Evolutionary conservation across 1,139 yeast genomes (phyloP).

Genomic region (Protomyces inundatus): DNA sequence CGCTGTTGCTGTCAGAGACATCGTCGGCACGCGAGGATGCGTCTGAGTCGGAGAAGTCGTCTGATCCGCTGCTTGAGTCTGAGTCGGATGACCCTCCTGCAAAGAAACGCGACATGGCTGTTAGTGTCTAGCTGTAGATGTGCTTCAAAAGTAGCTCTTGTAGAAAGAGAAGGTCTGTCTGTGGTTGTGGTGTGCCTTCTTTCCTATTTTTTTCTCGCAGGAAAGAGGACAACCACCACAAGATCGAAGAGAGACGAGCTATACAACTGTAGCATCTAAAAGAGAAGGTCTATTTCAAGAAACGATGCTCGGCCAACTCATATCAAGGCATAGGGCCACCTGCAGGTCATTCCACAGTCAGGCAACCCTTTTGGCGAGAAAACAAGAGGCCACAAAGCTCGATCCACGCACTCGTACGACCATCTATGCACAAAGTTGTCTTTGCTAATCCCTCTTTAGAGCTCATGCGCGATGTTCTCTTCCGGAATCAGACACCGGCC

Average conservation of each 20-base stretch:
- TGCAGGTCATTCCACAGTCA: neutral
- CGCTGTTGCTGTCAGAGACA: constrained; percentile 37
- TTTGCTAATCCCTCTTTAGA: neutral
- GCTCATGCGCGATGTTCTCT: constrained; percentile 17
- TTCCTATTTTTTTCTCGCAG: too few relatives aligned
- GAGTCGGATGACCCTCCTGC: constrained; percentile 51
- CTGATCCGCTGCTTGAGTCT: constrained; percentile 56
- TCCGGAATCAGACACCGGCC: constrained; percentile 20
- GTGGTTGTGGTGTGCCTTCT: too few relatives aligned
- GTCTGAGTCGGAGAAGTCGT: constrained; percentile 34
- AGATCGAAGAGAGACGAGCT: too few relatives aligned
- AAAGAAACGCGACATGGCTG: constrained; percentile 68
- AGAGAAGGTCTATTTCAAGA: too few relatives aligned
- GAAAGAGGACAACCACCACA: too few relatives aligned
- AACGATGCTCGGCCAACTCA: too few relatives aligned
- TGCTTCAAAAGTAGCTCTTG: too few relatives aligned
- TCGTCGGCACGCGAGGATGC: constrained; percentile 43
- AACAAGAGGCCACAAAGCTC: neutral
- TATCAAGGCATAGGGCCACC: neutral
- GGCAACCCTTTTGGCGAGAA: neutral
- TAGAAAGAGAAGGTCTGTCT: too few relatives aligned
- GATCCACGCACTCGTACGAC: constrained; percentile 1
- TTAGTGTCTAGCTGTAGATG: too few relatives aligned
- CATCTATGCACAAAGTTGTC: neutral
- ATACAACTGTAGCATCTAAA: too few relatives aligned